phyloP scores from a whole-genome alignment of 192 early-diverging fungal genomes.

The Linnemannia elongata region DNA sequence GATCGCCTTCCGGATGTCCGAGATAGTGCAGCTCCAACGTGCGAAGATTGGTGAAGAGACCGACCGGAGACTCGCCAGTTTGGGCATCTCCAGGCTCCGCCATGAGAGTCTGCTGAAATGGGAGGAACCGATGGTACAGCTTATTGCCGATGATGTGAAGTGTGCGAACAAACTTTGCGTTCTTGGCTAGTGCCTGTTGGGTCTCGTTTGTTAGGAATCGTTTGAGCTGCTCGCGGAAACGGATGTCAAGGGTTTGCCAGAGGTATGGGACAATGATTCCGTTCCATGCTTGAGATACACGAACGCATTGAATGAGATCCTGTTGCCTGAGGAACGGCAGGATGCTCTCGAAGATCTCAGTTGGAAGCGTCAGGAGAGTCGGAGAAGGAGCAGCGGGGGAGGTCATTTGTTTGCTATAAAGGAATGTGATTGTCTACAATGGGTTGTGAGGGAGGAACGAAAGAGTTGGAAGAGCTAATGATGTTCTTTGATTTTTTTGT shows the following conservation, averaged over 20 bases:
- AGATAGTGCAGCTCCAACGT: neutral
- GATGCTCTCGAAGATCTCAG: neutral
- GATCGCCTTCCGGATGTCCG: too few species aligned
- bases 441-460: too few species aligned
- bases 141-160: neutral
- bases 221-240: too few species aligned
- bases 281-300: constrained; percentile 6
- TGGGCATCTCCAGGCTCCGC: neutral
- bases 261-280: neutral
- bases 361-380: neutral
- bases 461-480: too few species aligned
- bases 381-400: neutral
- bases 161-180: too few species aligned
- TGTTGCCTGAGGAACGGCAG: neutral
- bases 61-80: neutral
- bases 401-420: neutral
- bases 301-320: neutral
- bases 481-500: too few species aligned
- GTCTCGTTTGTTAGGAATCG: neutral
- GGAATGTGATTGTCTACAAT: neutral
- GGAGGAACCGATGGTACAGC: neutral
- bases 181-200: neutral
- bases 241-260: neutral
- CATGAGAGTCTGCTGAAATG: neutral
- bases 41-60: neutral